Conservation (phyloP, 2,329 filamentous ascomycete species). For the Penicillium janthinellum region DNA sequence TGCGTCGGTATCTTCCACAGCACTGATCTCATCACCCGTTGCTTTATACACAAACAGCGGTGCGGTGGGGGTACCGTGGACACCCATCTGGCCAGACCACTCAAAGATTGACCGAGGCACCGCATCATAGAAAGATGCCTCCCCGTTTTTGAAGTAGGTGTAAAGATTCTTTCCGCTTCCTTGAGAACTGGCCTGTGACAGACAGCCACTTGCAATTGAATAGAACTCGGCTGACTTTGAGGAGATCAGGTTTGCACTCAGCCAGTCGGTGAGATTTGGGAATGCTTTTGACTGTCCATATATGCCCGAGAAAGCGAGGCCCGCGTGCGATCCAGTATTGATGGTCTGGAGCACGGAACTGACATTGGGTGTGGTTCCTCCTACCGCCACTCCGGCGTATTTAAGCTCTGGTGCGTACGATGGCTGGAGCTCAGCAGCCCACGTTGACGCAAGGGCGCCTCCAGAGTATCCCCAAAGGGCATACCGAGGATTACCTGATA, state of each 20-base stretch:
- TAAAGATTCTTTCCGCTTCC: slow-evolving; percentile 12
- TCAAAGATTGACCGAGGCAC: slow-evolving; percentile 13
- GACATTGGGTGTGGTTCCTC: slow-evolving; percentile 35
- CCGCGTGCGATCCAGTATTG: slow-evolving; percentile 26
- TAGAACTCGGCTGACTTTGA: slow-evolving; percentile 15
- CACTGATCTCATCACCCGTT: slow-evolving; percentile 33
- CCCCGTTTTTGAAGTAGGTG: slow-evolving; percentile 15
- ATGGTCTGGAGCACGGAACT: slow-evolving; percentile 26
- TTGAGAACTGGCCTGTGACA: neutral
- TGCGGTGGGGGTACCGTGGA: slow-evolving; percentile 17
- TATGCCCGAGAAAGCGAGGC: slow-evolving; percentile 28
- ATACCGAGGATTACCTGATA: slow-evolving; percentile 14
- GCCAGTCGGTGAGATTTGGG: slow-evolving; percentile 21
- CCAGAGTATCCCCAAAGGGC: slow-evolving; percentile 26
- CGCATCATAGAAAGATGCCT: slow-evolving; percentile 8
- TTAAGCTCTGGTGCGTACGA: slow-evolving; percentile 20
- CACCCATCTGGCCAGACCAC: slow-evolving; percentile 19
- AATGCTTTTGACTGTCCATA: slow-evolving; percentile 26
- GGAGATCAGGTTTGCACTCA: slow-evolving; percentile 14
- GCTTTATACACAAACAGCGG: slow-evolving; percentile 38
- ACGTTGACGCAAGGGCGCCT: slow-evolving; percentile 15
- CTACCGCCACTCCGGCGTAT: slow-evolving; percentile 33
- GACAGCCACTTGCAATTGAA: slow-evolving; percentile 7
- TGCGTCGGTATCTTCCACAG: slow-evolving; percentile 29
- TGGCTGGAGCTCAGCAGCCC: slow-evolving; percentile 21